These are phyloP conservation scores for Brettanomyces sp. DNA, from an alignment of 805 yeast species.

Conservation along the genomic window DNA sequence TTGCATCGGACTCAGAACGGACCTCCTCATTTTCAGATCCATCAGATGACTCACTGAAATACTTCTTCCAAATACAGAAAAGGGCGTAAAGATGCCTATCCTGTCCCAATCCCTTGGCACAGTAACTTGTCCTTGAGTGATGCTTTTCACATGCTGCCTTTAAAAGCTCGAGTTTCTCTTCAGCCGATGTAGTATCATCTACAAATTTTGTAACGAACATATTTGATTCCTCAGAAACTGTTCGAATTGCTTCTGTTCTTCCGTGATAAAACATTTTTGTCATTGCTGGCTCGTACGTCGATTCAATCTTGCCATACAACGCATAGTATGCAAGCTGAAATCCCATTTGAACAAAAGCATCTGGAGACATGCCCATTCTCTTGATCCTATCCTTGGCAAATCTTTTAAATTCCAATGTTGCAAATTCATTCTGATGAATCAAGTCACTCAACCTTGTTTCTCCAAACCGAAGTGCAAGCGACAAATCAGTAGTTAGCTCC, in stretches of 20 bases:
- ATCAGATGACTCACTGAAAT: constrained; percentile 24
- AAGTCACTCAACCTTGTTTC: constrained; percentile 83
- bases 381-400: constrained; percentile 76
- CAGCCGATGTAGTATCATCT: constrained; percentile 48
- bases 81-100: constrained; percentile 86
- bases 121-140: constrained; percentile 53
- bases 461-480: constrained; percentile 77
- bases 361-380: constrained; percentile 82
- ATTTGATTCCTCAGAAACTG: constrained; percentile 75
- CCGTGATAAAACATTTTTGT: constrained; percentile 83
- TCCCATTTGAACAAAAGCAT: constrained; percentile 89
- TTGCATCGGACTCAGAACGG: constrained; percentile 21
- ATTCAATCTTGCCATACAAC: constrained; percentile 83
- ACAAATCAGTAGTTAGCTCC: constrained; percentile 70
- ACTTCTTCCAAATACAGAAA: constrained; percentile 78
- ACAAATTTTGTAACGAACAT: constrained; percentile 78
- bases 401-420: constrained; percentile 60
- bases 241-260: constrained; percentile 84
- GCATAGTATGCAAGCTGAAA: constrained; percentile 91
- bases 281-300: constrained; percentile 96
- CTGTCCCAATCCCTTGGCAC: constrained; percentile 78
- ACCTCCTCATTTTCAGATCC: constrained; percentile 13
- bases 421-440: constrained; percentile 83
- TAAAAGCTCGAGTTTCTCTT: constrained; percentile 50
- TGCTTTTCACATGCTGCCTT: constrained; percentile 67